Evolutionary conservation across 305 asterid species (phyloP), one percentile per base, ranked within the genome.

Genomic region (Nicotiana rustica): DNA sequence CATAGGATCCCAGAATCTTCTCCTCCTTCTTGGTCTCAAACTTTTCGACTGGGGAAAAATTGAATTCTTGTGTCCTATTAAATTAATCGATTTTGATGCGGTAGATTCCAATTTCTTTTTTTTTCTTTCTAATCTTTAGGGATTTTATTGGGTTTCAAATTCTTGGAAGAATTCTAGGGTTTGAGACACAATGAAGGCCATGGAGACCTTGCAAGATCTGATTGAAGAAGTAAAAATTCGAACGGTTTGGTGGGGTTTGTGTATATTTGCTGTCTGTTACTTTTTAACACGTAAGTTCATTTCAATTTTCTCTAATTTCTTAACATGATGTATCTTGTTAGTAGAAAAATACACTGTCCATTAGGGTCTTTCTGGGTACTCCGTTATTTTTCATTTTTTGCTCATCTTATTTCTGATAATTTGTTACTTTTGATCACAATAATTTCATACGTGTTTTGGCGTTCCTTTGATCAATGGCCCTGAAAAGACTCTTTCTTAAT

Each of bases 221-320:
- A 93, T 96, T 83, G 97, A 96, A 87, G 98, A 96, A 88, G 98
- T 97, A 65, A 96, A 96, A 91, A 88, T 93, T 87, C 98, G 99
- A 33, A 90, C 96, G 70, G 92, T 95, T 82, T 96, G 94, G 94
- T 95, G 99, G 99, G 88, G 91, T 81, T 88, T 96, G 73, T 95
- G 95, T 85, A 92, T 93, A 86, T 96, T 93, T 85, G 90, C 89
- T 38, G 89, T 93, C 70, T 90, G 97, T 82, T 96, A 96, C 93
- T 91, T 95, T 88, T 86, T 96, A 80, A 91, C 99, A 41, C 94
- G 98, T 96, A 90, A 92, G 99, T 82, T 83, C 17, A 79, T 61
- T 67, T 10, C 47, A 61, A 3, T 38, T 19, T 35, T 31, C 12
- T 5, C 8, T 83, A 41, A 77, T 17, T 60, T 77, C 18, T 60